Evolutionary conservation across 257 asterid genomes (phyloP).

Genomic region (Penstemon barbatus): DNA sequence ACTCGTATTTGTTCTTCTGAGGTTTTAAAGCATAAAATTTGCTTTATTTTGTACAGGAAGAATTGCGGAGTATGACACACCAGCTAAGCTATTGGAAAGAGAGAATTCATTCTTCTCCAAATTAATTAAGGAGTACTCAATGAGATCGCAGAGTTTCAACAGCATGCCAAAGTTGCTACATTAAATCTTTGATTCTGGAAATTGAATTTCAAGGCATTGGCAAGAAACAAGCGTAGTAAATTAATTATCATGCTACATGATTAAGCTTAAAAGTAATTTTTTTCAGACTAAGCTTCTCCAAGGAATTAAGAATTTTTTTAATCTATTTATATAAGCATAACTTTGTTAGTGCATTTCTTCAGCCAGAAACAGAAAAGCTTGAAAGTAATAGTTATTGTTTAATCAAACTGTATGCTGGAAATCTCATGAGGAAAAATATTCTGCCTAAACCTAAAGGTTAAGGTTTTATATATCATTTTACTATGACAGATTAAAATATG

Average conservation of each 20-base stretch:
- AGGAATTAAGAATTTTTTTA: no score
- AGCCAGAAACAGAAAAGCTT: conserved; percentile 2
- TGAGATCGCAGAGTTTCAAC: conserved; percentile 73
- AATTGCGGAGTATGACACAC: conserved; percentile 87
- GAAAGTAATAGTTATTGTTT: conserved; percentile 10
- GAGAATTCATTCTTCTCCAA: conserved; percentile 91
- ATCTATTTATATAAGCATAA: background rate
- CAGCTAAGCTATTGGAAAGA: conserved; percentile 81
- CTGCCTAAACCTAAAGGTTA: no score
- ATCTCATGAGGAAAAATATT: background rate
- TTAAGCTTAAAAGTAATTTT: no score
- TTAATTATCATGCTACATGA: no score
- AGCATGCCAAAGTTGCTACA: conserved; percentile 41
- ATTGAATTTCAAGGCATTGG: background rate
- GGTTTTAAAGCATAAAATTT: conserved; percentile 16
- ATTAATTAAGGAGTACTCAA: conserved; percentile 80
- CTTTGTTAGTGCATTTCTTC: conserved; percentile 8
- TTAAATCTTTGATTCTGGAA: conserved; percentile 26
- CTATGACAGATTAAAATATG: no score
- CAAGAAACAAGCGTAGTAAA: background rate
- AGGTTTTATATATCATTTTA: no score
- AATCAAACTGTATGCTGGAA: conserved; percentile 1
- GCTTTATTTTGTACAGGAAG: conserved; percentile 58
- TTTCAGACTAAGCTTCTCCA: no score
- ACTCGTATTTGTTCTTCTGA: background rate